Evolutionary conservation across 73 alveolate genomes (phyloP), one percentile per base, ranked within the genome.

Genomic region (Paraurostyla sp.): DNA sequence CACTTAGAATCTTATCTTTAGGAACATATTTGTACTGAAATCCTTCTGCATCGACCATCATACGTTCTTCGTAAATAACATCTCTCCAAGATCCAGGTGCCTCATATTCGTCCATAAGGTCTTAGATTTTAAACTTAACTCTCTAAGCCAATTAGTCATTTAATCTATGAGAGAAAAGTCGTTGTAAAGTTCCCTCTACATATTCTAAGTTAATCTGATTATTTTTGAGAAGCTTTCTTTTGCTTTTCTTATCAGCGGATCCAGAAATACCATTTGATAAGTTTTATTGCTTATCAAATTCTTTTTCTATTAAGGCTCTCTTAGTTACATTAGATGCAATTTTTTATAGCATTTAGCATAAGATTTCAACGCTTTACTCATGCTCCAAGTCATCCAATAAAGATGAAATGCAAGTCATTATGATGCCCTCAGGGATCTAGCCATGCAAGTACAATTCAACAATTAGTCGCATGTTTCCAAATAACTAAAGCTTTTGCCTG

Each of bases 281-380:
- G 36, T 30, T 40, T 9, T 16, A 3, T 18, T 3, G 35, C 51
- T 25, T 48, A 20, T 48, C 73, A 22, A 6, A 36, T 48, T 75
- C 75, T 75, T 48, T 75, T 30, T 75, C 87, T 20, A 7, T 6
- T 7, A 25, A 13, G 11, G 69, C 43, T 32, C n/a, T 46, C 23
- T 50, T 33, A 43, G 36, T 43, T 3, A 85, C 88, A 54, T 23
- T 36, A 30, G 42, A 18, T 0, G 80, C 56, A 1, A 85, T 40
- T 33, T 71, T 85, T 18, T 32, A 41, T 3, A 85, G 16, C 76
- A 85, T 41, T 33, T 54, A 35, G 82, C 93, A 85, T 49, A 85
- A 54, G 46, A 85, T 85, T 51, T 85, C 93, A 0, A 71, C 59
- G 36, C 71, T 69, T 32, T 85, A 60, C 43, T 85, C 93, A 51